Base-by-base conservation (phyloP, 805 yeast genomes). In the Jamesozyma piceae region DNA sequence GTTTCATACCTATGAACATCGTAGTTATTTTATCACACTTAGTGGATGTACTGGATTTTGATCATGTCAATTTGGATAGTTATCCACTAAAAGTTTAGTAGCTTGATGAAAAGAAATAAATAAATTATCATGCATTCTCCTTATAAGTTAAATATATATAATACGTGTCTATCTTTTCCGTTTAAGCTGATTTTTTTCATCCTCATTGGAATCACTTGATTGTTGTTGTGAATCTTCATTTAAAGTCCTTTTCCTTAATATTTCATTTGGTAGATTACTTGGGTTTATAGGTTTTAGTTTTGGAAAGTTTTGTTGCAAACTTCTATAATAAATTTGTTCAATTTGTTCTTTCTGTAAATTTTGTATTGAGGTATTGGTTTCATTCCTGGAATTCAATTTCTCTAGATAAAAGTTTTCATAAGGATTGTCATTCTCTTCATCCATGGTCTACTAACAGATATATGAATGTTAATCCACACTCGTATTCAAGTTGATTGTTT, bases 1-100 rank as follows among this genome's bases (percentile, higher is more conserved):
- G 51, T 37, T 51, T 5, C 67, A 66, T 45, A 62, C 63, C 3
- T 57, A 53, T 39, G 68, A 67, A 37, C 72, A 67, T 42, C 51
- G 69, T 24, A 55, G 62, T 9, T 66, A 66, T 43, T 67, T 67
- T 46, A 49, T 64, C 35, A 49, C 55, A 5, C 53, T 66, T 11
- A 58, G 54, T 44, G 59, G 60, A 32, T 67, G 72, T 47, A 47
- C 43, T 8, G 58, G 54, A 8, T 55, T 60, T 26, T 53, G 45
- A 41, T 24, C 28, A 24, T 24, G 11, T 24, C 28, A 24, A 11
- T 24, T 8, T 11, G 10, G 28, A 6, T 24, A 11, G 10, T 24
- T 24, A 24, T 24, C 6, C 28, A 24, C 11, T 24, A 24, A 11
- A 11, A 24, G 11, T 24, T 8, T 24, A 24, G 28, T 24, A 24